Base-by-base conservation (phyloP, 192 early-diverging fungal genomes). In the Dimargaris cristalligena region DNA sequence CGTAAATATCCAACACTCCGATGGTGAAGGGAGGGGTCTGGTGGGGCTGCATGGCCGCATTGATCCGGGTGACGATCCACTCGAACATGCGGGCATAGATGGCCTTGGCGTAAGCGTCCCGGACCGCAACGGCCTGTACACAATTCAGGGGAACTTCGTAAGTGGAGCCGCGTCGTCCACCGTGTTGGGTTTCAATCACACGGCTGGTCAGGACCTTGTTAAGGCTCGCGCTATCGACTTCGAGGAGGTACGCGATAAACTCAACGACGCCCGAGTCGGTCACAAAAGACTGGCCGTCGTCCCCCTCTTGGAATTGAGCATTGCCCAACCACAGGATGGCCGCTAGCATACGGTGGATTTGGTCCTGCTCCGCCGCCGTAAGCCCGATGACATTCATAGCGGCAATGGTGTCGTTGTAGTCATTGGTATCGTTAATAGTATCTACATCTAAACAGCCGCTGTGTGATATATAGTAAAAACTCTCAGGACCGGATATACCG, bases 1-100 rank as follows among this genome's bases (percentile, higher is more conserved):
- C 96, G 62, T 97, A 99, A 66, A 99, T 99, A 74, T 99, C 94
- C 60, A 99, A 68, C 44, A 99, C 94, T 61, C 95, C 95, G 44
- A 97, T 78, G 25, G 79, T 80, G 63, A 80, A 82, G n/a, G 72
- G 63, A 34, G 78, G 63, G 45, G 78, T 69, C 58, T 70, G 65
- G 54, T 80, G 72, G 31, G 77, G 69, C 63, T 81, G 72, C 69
- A 99, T 78, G 20, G 95, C 89, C 44, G 75, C 73, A 62, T 99
- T 99, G 57, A 99, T 86, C 56, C 86, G 83, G 52, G 82, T 78
- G 23, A 99, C 91, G 60, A 99, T 97, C 94, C 94, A 99, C 71
- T 99, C 92, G 60, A 99, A 99, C 69, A 97, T 61, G 44, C 92
- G 81, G 57, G 84, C 88, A 67, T 95, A 97, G 38, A 95, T 78